A percentile compares a stretch with the other conserved stretches of the same genome.
Evolutionary conservation across 2,329 filamentous ascomycete genomes (phyloP).

Genomic region (Diaporthe citriasiana): DNA sequence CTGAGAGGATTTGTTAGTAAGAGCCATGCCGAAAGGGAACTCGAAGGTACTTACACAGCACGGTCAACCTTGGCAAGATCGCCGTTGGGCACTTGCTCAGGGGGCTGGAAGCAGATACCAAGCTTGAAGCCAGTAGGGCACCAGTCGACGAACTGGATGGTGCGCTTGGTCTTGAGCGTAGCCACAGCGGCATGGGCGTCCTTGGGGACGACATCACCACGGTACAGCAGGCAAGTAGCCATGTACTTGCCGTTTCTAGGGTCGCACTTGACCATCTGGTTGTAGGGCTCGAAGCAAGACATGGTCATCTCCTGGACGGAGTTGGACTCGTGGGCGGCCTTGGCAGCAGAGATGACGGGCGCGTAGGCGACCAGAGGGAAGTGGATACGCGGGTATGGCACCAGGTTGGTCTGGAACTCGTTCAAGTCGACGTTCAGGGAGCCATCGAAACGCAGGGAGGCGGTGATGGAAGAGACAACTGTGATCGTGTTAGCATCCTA

Average conservation of each 20-base stretch:
- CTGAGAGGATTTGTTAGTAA: conserved; percentile 55
- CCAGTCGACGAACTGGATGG: conserved; percentile 99
- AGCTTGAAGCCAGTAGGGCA: conserved; percentile 99
- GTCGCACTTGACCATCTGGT: conserved; percentile 99
- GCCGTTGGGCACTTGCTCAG: conserved; percentile 94
- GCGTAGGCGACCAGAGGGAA: conserved; percentile 98
- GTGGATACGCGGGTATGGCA: conserved; percentile 98
- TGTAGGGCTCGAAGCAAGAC: conserved; percentile 99
- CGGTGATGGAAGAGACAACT: conserved; percentile 99
- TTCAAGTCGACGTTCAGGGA: conserved; percentile 99
- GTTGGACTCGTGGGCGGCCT: conserved; percentile 98
- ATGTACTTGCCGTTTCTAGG: conserved; percentile 99
- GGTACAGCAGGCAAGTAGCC: conserved; percentile 98
- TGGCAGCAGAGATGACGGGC: conserved; percentile 93
- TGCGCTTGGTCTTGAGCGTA: conserved; percentile 98
- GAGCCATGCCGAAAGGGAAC: neutral
- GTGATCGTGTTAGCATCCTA: conserved; percentile 48
- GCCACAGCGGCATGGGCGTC: conserved; percentile 94
- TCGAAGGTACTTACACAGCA: conserved; percentile 82
- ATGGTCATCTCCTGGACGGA: conserved; percentile 98
- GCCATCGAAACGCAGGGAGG: conserved; percentile 97
- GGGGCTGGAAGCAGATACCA: conserved; percentile 99
- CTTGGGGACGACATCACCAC: conserved; percentile 97
- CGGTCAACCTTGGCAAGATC: conserved; percentile 98
- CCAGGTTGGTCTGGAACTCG: conserved; percentile 99